Base-by-base conservation (phyloP, 2,329 filamentous ascomycete species). In the Paraconiothyrium sp. region DNA sequence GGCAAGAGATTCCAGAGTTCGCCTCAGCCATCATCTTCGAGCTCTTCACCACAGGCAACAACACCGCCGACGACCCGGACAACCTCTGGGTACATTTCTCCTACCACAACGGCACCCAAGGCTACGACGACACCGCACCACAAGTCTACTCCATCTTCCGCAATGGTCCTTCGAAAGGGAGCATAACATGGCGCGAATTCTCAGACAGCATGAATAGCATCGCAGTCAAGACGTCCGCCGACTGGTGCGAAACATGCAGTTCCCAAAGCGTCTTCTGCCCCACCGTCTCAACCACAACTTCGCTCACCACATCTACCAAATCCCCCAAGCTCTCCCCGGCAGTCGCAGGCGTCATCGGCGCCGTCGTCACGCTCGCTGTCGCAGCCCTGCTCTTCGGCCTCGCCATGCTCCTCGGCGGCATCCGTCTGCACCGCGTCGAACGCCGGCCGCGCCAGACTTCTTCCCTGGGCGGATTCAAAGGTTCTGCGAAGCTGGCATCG, bases 331-430 rank as follows among this genome's bases (percentile, higher is more conserved):
- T 86, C 22, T 73, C 74, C 1, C 83, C 84, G 1, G 79, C 76
- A 1, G 79, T 85, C 22, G 85, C 82, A 4, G 86, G 86, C 7
- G 83, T 85, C n/a, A 84, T 88, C 52, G 86, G 86, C 34, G 86
- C 85, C 0, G 71, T 84, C 30, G 79, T 87, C 20, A 82, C 84
- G 1, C 75, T 88, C 13, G 82, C 71, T 2, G 74, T 84, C 1
- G 73, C 83, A 0, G 80, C 70, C 1, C 48, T 85, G 0, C 49
- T 84, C 24, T 80, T 80, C 43, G 75, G 73, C 0, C 55, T 80
- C 54, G 76, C 79, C 27, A 79, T 84, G 72, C 64, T 84, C 1
- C 34, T 84, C 10, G 82, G 76, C 20, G 82, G 84, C 3, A 58
- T 84, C n/a, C 78, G 84, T 9, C 69, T 84, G 49, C 81, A 82